Evolutionary conservation across 2,329 filamentous ascomycete species (phyloP), one percentile per base, ranked within the genome.

Genomic region (Phialocephala sp.): DNA sequence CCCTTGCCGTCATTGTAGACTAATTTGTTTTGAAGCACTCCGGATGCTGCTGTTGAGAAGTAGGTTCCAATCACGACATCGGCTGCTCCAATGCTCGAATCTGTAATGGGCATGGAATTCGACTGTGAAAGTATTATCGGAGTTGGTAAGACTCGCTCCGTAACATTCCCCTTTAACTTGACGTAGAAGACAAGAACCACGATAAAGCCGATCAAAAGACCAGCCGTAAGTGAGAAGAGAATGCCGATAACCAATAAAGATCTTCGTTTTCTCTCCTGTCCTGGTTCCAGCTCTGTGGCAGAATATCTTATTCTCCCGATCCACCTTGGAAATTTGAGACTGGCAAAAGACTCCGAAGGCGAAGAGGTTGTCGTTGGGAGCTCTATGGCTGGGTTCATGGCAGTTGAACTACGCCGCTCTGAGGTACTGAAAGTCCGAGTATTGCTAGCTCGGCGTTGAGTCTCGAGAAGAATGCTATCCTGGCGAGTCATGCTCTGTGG

Each of bases 1-100:
- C 45, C 45, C 12, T 27, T 27, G n/a, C 45, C 45, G n/a, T 20
- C n/a, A 50, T 50, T 50, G 45, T 50, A 50, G n/a, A 20, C 45
- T 14, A 50, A 22, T 27, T 50, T 50, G n/a, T 3, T 27, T 22
- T 50, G n/a, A 27, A 50, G 45, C 2, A 22, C n/a, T 27, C 24
- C n/a, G 3, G 45, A 50, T 11, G 37, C 37, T 12, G 37, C 37
- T 41, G 45, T 22, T 27, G n/a, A 27, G 45, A 50, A 50, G 24
- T 22, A 22, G 45, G n/a, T 50, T 50, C n/a, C 45, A 27, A 50
- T 22, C 9, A 50, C 45, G n/a, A 27, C 24, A 22, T 20, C 45
- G 9, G 45, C 24, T 22, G 45, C 45, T 50, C 45, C 45, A 20
- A 50, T 22, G n/a, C 45, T 27, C n/a, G 45, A 50, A 5, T 50